A percentile compares a stretch with the other conserved stretches of the same genome.
These are phyloP conservation scores for Trichosporon coremiiforme DNA, from an alignment of 1,284 basidiomycete genomes.

Conservation along the genomic window DNA sequence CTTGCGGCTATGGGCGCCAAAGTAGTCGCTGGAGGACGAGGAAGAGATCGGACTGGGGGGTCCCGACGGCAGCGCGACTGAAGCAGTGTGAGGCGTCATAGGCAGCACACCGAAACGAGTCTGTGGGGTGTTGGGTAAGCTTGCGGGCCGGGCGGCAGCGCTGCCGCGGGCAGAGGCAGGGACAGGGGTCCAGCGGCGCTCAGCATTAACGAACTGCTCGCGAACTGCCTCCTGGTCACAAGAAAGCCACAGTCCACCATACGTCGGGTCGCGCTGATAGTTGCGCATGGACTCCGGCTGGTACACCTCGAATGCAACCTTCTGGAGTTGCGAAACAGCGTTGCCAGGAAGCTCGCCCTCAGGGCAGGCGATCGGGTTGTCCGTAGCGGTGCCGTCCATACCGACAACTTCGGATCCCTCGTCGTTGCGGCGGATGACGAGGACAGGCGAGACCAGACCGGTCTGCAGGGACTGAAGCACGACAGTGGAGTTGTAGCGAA, in stretches of 20 bases:
- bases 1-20: slow-evolving; percentile 46
- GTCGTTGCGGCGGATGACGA: slow-evolving; percentile 92
- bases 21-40: slow-evolving; percentile 47
- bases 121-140: slow-evolving; percentile 49
- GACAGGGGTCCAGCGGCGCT: slow-evolving; percentile 43
- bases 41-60: slow-evolving; percentile 48
- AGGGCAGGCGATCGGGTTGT: slow-evolving; percentile 59
- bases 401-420: slow-evolving; percentile 86
- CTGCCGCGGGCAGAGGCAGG: slow-evolving; percentile 24
- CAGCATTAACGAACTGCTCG: slow-evolving; percentile 38
- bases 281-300: slow-evolving; percentile 57
- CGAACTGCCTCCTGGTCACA: slow-evolving; percentile 48
- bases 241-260: slow-evolving; percentile 48
- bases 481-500: slow-evolving; percentile 95
- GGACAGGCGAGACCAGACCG: slow-evolving; percentile 85
- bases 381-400: slow-evolving; percentile 60
- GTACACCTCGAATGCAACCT: slow-evolving; percentile 85
- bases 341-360: slow-evolving; percentile 87
- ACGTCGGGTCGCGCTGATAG: slow-evolving; percentile 33
- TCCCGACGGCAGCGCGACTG: slow-evolving; percentile 43
- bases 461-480: slow-evolving; percentile 92
- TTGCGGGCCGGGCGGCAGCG: slow-evolving; percentile 34
- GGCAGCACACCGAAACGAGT: slow-evolving; percentile 48
- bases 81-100: slow-evolving; percentile 53
- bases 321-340: slow-evolving; percentile 92